Conservation (phyloP, 2,329 filamentous ascomycete species). For the Madurella mycetomatis region DNA sequence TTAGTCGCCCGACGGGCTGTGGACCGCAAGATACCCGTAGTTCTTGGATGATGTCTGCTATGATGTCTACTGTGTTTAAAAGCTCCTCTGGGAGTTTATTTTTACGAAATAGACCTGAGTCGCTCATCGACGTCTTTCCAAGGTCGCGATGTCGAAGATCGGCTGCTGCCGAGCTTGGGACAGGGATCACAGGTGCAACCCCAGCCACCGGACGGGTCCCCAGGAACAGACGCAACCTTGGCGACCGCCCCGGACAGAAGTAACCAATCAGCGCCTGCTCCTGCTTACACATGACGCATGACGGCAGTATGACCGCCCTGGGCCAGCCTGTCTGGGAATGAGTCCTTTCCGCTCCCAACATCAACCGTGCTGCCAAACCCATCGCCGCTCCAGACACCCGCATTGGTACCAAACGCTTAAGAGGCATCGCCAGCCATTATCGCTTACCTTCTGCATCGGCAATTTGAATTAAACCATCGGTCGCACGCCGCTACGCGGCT, state of each 20-base stretch:
- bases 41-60: not conserved
- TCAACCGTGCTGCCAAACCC: not conserved
- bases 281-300: constrained; percentile 15
- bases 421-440: not conserved
- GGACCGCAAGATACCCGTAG: not conserved
- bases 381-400: not conserved
- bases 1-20: not conserved
- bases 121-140: not conserved
- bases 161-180: not conserved
- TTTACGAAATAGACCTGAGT: not conserved
- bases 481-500: constrained; percentile 23
- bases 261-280: constrained; percentile 13
- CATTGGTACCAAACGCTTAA: not conserved
- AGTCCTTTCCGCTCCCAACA: not conserved
- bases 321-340: not conserved
- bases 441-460: not conserved
- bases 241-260: not conserved
- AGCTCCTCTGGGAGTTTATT: too few relatives aligned
- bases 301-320: constrained; percentile 1
- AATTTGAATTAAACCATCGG: not conserved
- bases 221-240: constrained; percentile 11
- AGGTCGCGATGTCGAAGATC: not conserved
- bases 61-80: too few relatives aligned
- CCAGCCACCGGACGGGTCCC: constrained; percentile 1
- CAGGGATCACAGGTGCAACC: not conserved